Base-by-base conservation (phyloP, 305 asterid species). In the Solanum hybrid region DNA sequence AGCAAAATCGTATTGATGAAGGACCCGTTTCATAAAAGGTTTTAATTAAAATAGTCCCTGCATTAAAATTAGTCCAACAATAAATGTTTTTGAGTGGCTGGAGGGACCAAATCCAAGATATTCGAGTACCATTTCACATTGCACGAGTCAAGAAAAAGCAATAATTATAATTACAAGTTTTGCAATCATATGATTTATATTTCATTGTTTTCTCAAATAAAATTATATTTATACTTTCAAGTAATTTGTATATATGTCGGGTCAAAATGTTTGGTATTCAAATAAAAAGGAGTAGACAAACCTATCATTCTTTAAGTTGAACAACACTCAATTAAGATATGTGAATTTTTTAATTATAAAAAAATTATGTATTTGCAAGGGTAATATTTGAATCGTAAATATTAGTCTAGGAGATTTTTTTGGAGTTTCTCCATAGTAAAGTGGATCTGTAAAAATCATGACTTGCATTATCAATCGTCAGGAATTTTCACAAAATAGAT, bases 81-180 rank as follows among this genome's bases (percentile, higher is more conserved):
- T 20, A 37, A 37, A 9, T 61, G 4, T 12, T 37, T 79, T 38
- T 39, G 36, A 26, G 87, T 32, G 15, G 70, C 5, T 4, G 24
- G 41, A 51, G 88, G 75, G 76, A 51, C 88, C 76, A 84, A 84
- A 84, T 84, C 75, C 39, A 84, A 4, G 7, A 84, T 84, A 29
- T 17, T 84, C 39, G 76, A 84, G 41, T 84, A 17, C 39, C 41
- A 45, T 84, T 84, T 29, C 41, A n/a, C 17, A 84, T 41, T 82
- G 87, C 88, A 84, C 88, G 88, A 29, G 75, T 51, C 39, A 84
- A 51, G 75, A 29, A 27, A 45, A 51, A 45, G 41, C 11, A 9
- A 84, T n/a, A 45, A 51, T 4, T 26, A 51, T 45, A 45, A 51
- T 45, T 84, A 51, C 75, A 27, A 0, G 24, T 6, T 10, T 41